Evolutionary conservation across 345 rosid species (phyloP).

Genomic region (Syzygium aromaticum): DNA sequence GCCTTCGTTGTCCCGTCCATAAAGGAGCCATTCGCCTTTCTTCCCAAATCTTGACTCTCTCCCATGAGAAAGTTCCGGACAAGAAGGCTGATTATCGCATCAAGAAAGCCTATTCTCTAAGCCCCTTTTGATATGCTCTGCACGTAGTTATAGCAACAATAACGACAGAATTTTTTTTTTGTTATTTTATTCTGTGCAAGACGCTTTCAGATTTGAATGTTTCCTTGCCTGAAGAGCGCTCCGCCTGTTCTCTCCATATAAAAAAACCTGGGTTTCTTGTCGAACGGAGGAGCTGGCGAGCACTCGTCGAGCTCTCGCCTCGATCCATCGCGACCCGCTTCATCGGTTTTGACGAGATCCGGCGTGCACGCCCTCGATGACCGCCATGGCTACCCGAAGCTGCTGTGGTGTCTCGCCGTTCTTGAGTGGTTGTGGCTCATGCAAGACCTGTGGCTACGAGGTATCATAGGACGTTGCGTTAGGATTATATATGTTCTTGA

Average conservation of each 20-base stretch:
- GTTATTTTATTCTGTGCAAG: not conserved
- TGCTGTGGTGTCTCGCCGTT: conserved; percentile 34
- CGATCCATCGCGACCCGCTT: not conserved
- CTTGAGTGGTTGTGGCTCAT: conserved; percentile 30
- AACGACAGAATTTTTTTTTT: not conserved
- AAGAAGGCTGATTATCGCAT: not conserved
- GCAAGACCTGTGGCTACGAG: conserved; percentile 21
- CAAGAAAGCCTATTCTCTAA: not conserved
- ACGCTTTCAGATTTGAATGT: not conserved
- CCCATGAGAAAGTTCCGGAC: conserved; percentile 40
- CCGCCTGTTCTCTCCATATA: not conserved
- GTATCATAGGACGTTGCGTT: conserved; percentile 3
- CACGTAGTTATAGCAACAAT: conserved; percentile 1
- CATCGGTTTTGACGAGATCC: not conserved
- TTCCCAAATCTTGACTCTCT: conserved; percentile 26
- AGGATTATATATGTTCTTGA: not conserved
- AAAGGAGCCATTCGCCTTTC: conserved; percentile 14
- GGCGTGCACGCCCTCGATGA: not conserved
- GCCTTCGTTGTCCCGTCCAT: not conserved
- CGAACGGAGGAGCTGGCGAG: not conserved
- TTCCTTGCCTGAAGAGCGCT: not conserved
- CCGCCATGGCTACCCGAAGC: conserved; percentile 21
- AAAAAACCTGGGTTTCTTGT: conserved; percentile 13
- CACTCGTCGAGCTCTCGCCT: not conserved
- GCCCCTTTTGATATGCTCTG: conserved; percentile 5